These are phyloP conservation scores for Solanum chilense DNA, from an alignment of 257 asterid genomes.

Conservation along the genomic window DNA sequence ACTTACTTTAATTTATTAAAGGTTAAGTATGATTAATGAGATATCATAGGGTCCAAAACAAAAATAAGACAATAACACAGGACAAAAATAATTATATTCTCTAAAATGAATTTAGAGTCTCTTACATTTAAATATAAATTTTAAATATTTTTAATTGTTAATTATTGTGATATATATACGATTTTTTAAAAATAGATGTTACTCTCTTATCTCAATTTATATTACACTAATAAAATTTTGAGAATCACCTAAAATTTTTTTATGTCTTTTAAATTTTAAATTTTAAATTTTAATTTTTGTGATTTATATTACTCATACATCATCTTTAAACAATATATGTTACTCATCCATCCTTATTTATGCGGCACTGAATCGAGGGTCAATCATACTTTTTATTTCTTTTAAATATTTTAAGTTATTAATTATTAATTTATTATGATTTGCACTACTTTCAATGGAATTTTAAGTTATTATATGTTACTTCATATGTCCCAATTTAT, in stretches of 20 bases:
- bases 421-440: background rate
- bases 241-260: background rate
- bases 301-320: no score
- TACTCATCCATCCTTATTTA: background rate
- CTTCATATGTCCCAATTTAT: background rate
- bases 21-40: no score
- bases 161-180: background rate
- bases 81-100: no score
- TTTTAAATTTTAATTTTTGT: no score
- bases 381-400: background rate
- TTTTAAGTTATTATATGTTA: no score
- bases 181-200: no score
- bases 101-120: background rate
- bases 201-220: background rate
- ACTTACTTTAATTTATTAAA: no score
- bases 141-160: background rate
- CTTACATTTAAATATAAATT: background rate
- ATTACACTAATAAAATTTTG: background rate
- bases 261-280: no score
- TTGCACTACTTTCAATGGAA: no score
- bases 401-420: no score
- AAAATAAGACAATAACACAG: no score
- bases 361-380: background rate
- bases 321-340: background rate
- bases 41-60: no score